Base-by-base conservation (phyloP, 1,284 basidiomycete genomes). In the Inonotus hispidus region DNA sequence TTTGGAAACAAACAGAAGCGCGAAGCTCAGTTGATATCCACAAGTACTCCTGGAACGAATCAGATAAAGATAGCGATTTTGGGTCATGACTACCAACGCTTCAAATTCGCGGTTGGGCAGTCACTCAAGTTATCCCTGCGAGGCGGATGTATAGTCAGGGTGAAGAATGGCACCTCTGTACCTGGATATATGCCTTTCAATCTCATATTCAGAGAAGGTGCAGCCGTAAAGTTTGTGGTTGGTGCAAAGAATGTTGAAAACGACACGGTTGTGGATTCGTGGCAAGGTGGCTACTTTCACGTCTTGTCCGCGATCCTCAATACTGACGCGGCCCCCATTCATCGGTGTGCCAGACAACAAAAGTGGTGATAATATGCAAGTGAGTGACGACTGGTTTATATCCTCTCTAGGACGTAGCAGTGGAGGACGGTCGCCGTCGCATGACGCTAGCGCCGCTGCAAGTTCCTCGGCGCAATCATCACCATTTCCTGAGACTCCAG, bases 161-260 rank as follows among this genome's bases (percentile, higher is more conserved):
- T 19, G 29, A 58, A 58, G 19, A 23, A 11, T 2, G 50, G 49
- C 16, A 57, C 61, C 7, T 62, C 61, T 39, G 50, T 49, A 10
- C 61, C 61, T 3, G 37, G 43, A 6, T 32, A 43, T 49, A 39
- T 62, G 38, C 57, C 39, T 35, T 62, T 62, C 56, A 45, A 32
- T 14, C 41, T 62, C 13, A 3, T 32, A n/a, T 62, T 62, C 46
- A 32, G n/a, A n/a, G 41, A 54, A 25, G 61, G 61, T 8, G 61
- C 47, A 13, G 32, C 56, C 23, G 41, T 59, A 11, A 19, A 49
- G 25, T 55, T 62, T 37, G 25, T 55, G 8, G 35, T 2, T n/a
- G 59, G 47, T 4, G 21, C 32, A 19, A 56, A 41, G 4, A 41
- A 21, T 16, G 29, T 56, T 6, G 19, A 35, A 43, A 53, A 39